phyloP scores from a whole-genome alignment of 441 rosid species.

The Pelargonium exstipulatum region DNA sequence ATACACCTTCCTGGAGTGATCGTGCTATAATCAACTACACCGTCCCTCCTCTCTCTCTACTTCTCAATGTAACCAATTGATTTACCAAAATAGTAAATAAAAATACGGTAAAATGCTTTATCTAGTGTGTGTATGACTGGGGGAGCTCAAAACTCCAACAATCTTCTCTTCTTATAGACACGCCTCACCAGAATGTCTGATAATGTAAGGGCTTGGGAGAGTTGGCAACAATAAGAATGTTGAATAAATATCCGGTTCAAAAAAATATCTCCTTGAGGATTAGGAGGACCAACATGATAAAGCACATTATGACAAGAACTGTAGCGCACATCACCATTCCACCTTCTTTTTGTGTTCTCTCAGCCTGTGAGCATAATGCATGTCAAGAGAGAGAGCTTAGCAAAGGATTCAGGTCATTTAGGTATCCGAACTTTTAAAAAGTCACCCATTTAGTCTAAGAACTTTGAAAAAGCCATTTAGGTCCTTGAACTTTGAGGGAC shows the following conservation, averaged over 20 bases:
- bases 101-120: not conserved
- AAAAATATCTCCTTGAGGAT: conserved; percentile 70
- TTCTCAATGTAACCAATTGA: no score
- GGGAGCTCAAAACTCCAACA: conserved; percentile 16
- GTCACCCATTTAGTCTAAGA: no score
- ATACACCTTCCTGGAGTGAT: no score
- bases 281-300: conserved; percentile 77
- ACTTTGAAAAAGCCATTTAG: no score
- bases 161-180: conserved; percentile 2
- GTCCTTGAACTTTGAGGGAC: no score
- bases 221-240: not conserved
- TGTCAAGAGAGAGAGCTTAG: not conserved
- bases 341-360: conserved; percentile 85
- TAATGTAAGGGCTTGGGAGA: conserved; percentile 6
- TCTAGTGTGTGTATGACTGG: conserved; percentile 6
- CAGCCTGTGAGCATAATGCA: conserved; percentile 54
- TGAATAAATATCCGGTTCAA: conserved; percentile 29
- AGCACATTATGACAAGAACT: conserved; percentile 83
- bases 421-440: no score
- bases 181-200: conserved; percentile 1
- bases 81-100: no score
- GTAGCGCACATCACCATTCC: conserved; percentile 96
- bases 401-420: no score
- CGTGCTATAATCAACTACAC: no score
- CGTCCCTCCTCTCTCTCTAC: no score